Base-by-base conservation (phyloP, 176 grass and related monocot genomes). In the Oryza rufipogon region DNA sequence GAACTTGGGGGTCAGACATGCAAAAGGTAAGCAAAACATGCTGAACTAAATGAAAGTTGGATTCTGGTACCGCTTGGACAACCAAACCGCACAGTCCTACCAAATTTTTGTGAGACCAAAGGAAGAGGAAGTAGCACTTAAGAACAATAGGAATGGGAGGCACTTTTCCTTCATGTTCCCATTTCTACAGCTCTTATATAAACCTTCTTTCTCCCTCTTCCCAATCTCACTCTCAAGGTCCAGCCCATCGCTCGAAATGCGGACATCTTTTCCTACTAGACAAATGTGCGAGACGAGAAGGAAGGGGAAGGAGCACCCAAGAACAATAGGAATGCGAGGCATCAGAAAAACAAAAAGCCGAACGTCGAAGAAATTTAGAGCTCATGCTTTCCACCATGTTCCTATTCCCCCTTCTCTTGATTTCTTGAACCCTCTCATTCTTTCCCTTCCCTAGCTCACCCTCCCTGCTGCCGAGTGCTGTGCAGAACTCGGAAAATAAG, bases 321-420 rank as follows among this genome's bases (percentile, higher is more conserved):
- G 20, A 61, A 22, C 7, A 5, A 60, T 60, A 60, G 56, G 58
- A 22, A 61, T 61, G 20, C 7, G 56, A 79, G 75, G 69, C 87
- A 88, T 46, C 20, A 60, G 19, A 49, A 22, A 80, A 85, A 76
- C 9, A 9, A 30, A 39, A 39, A 60, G 10, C 25, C 33, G 1
- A 28, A 2, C 15, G 1, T 12, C 17, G 25, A 23, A 46, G 66
- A 14, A 33, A 16, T 33, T 5, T 6, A 30, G 4, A 10, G 11
- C 25, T 46, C 20, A 79, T 45, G 42, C 17, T 68, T 80, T 68
- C 15, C 11, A 51, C 3, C 33, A 68, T 80, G 78, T 68, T 68
- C 44, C 5, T 9, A 15, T 52, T 68, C 23, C 2, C 12, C 38
- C 38, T 39, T 7, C 6, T 39, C 38, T 39, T 39, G 5, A 39